Evolutionary conservation across 148 eudicot genomes (phyloP).

Genomic region (Vaccinium corymbosum): DNA sequence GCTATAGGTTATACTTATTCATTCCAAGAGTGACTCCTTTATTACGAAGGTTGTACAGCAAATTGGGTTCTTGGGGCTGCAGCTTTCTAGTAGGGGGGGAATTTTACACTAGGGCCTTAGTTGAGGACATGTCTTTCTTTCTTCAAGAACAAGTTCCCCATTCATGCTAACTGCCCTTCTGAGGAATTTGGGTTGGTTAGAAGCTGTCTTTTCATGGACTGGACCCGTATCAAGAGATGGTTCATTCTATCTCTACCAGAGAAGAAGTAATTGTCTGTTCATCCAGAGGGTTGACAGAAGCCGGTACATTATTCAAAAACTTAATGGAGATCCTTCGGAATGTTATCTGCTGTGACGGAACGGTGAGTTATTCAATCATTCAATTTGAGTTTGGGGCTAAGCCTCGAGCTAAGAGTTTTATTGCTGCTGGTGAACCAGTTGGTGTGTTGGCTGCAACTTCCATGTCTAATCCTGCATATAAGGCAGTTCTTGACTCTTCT

Average conservation of each 20-base stretch:
- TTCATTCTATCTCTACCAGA: constrained; percentile 78
- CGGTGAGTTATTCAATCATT: constrained; percentile 71
- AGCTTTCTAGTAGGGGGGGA: constrained; percentile 67
- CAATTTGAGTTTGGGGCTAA: constrained; percentile 80
- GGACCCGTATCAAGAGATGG: constrained; percentile 85
- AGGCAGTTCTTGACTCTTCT: constrained; percentile 95
- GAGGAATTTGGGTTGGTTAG: constrained; percentile 73
- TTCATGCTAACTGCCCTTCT: constrained; percentile 37
- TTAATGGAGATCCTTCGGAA: constrained; percentile 91
- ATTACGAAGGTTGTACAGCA: constrained; percentile 80
- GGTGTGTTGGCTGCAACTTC: constrained; percentile 98
- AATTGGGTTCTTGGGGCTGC: constrained; percentile 77
- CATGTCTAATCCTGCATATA: constrained; percentile 98
- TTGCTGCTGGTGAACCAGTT: constrained; percentile 94
- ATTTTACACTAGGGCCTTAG: constrained; percentile 61
- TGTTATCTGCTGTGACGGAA: constrained; percentile 85
- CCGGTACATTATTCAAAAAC: constrained; percentile 86
- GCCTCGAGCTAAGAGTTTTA: constrained; percentile 36
- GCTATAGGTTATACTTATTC: constrained; percentile 64
- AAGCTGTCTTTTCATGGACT: constrained; percentile 68
- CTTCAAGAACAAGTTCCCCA: constrained; percentile 59
- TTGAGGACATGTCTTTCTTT: constrained; percentile 57
- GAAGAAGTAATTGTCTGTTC: constrained; percentile 80
- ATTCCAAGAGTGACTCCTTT: constrained; percentile 78
- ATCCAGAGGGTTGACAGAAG: constrained; percentile 81